Evolutionary conservation across 1,139 yeast species (phyloP), one percentile per base, ranked within the genome.

Genomic region (Hyphopichia buzzinii): DNA sequence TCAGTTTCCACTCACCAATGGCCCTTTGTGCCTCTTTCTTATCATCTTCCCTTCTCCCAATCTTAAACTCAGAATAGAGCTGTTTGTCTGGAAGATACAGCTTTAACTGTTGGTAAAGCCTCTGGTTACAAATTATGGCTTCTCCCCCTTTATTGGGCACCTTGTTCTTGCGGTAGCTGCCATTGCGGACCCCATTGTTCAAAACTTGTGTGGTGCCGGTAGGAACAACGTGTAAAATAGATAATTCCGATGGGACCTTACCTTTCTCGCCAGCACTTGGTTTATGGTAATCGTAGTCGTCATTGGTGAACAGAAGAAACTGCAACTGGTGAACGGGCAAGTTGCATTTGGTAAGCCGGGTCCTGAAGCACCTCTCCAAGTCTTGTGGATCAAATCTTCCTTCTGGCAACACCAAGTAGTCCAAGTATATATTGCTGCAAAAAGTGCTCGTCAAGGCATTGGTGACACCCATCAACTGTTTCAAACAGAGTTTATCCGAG

Each of bases 401-500:
- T 4, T 54, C 47, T 0, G 83, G 82, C 0, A 86, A 49, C 0
- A 87, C 74, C 34, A 89, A 48, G 45, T 71, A 77, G 22, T 66
- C 61, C 14, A 89, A 54, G 46, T 59, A 80, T 3, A 80, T 53
- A 14, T 67, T 54, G 5, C 61, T 52, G 31, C 81, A 52, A 23
- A 80, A 42, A 2, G 49, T 47, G 31, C 74, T 62, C 2, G 77
- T 71, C 3, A 81, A 53, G 3, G 79, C 59, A 43, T 74, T 77
- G 27, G 81, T 58, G 3, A 87, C 40, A 0, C 96, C 89, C 0
- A 73, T 66, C 26, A 67, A 62, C 53, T 87, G 96, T 38, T 74
- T 72, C 34, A 81, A 41, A 29, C 87, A 73, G 21, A 90, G 54
- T 51, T 90, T 90, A 55, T 90, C 97, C 1, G 95, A 80, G 55